Evolutionary conservation across 2,329 filamentous ascomycete genomes (phyloP).

Genomic region (Cytospora leucostoma): DNA sequence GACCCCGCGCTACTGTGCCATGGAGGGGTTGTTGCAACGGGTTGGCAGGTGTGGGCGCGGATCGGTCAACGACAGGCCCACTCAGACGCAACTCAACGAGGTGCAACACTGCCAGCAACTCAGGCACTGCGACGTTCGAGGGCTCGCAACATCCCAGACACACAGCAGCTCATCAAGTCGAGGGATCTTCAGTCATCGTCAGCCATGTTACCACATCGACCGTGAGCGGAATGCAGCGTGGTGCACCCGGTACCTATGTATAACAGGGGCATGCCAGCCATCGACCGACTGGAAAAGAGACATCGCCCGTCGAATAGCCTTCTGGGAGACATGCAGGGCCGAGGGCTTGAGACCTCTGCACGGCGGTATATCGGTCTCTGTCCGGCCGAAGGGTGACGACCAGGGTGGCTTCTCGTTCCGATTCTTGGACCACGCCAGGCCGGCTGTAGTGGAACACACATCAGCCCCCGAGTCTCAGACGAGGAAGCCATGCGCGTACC

Average conservation of each 20-base stretch:
- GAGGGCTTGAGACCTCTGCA: slow-evolving; percentile 14
- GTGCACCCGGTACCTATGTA: not conserved
- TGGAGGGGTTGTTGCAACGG: slow-evolving; percentile 21
- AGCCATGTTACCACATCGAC: not conserved
- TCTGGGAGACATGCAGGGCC: slow-evolving; percentile 16
- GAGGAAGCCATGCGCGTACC: slow-evolving; percentile 4
- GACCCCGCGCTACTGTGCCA: slow-evolving; percentile 26
- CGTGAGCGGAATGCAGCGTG: not conserved
- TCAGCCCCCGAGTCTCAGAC: slow-evolving; percentile 12
- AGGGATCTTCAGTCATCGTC: not conserved
- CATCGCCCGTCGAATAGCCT: not conserved
- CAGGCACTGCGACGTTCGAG: too few relatives aligned
- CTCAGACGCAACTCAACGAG: slow-evolving; percentile 16
- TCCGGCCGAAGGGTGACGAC: slow-evolving; percentile 20
- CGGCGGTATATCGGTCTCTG: slow-evolving; percentile 22
- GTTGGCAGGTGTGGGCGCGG: slow-evolving; percentile 17
- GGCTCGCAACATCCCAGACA: not conserved
- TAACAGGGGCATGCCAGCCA: not conserved
- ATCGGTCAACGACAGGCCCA: slow-evolving; percentile 24
- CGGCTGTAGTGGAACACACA: slow-evolving; percentile 16
- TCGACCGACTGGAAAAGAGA: not conserved
- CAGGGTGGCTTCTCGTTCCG: slow-evolving; percentile 19
- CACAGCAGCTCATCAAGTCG: not conserved
- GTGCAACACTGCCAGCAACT: slow-evolving; percentile 15
- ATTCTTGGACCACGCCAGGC: slow-evolving; percentile 14